Base-by-base conservation (phyloP, 768 basidiomycete species). In the Rhodocollybia butyracea region DNA sequence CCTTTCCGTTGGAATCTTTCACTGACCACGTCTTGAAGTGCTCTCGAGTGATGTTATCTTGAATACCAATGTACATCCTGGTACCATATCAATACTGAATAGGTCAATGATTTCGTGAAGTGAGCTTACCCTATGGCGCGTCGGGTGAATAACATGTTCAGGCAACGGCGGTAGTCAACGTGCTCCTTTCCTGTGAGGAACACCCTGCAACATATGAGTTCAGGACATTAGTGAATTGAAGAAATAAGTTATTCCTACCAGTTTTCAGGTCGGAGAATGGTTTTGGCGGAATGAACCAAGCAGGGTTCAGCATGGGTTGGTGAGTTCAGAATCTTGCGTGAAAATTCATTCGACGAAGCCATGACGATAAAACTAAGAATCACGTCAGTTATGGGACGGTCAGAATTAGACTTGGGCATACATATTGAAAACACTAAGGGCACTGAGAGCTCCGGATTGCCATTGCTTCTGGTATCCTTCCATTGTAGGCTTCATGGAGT, bases 391-490 rank as follows among this genome's bases (percentile, higher is more conserved):
- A 30, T 11, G 10, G 40, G 7, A 12, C 26, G 6, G 27, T 5
- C 15, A 36, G 31, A 13, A 27, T 1, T 10, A 43, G 60, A 53
- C 64, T 42, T 13, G 8, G 2, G 73, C 88, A 62, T 59, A 92
- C 97, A 99, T 98, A 73, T 99, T 96, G 76, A 99, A 99, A 3
- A 99, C 97, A 67, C 91, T 94, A 55, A 96, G 75, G 10, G 87
- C 94, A 60, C 88, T 89, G 31, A 99, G 80, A 13, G 86, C 86
- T 51, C 94, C 95, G 2, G 88, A 86, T 61, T 89, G 79, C 96
- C 96, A 99, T 64, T 95, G 92, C 61, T 78, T 80, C 78, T 88
- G 89, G 77, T 99, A 99, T 39, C 82, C 83, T 67, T 95, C 91
- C 81, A 98, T 81, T 5, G 91, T 87, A 12, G 97, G 97, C 61